A percentile compares a stretch with the other conserved stretches of the same genome.
Evolutionary conservation across 345 rosid species (phyloP).

Genomic region (Camelina laxa): DNA sequence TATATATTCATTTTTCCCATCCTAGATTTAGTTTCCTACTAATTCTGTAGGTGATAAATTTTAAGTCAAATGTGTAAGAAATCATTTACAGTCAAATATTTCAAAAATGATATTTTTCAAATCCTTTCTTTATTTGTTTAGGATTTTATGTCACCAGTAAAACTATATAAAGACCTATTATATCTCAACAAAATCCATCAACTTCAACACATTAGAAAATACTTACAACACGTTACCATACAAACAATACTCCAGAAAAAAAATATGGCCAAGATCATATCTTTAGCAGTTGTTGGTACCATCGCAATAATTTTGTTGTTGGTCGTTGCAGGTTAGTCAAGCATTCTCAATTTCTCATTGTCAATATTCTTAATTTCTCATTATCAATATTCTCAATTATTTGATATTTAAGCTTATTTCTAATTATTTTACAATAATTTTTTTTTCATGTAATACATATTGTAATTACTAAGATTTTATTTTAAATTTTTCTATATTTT

Average conservation of each 20-base stretch:
- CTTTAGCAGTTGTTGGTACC: neutral
- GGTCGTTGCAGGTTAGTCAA: constrained; percentile 24
- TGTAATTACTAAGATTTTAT: no score
- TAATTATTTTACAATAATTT: neutral
- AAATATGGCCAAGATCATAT: constrained; percentile 13
- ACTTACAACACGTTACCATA: neutral
- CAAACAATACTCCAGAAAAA: neutral
- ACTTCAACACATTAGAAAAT: constrained; percentile 2
- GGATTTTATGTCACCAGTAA: neutral
- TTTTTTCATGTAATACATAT: neutral
- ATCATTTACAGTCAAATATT: no score
- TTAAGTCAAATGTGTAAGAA: neutral
- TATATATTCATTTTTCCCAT: neutral
- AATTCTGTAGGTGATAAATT: neutral
- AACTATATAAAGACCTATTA: constrained; percentile 13
- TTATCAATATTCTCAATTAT: neutral
- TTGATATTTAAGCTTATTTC: neutral
- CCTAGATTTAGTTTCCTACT: neutral
- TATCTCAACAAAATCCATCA: constrained; percentile 14
- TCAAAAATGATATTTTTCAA: no score
- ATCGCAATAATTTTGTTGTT: constrained; percentile 23
- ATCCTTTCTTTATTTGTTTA: no score
- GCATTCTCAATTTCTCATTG: neutral
- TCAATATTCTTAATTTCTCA: no score
- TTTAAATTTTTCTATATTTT: no score